A percentile compares a stretch with the other conserved stretches of the same genome.
Conservation (phyloP, 169 alveolate genomes). For the Babesia gibsoni region DNA sequence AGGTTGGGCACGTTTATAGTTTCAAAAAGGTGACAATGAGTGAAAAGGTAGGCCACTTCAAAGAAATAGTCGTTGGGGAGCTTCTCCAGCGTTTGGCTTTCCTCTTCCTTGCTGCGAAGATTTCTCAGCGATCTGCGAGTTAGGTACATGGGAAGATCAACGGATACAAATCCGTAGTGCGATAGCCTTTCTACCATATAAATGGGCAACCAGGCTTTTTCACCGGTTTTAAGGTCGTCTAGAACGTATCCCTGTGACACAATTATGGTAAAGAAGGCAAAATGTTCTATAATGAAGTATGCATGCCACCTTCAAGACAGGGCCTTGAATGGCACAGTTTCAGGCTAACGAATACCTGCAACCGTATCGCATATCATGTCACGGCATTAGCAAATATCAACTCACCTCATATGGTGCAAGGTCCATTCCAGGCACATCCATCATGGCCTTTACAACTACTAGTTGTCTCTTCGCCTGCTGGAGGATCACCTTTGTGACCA, state of each 20-base stretch:
- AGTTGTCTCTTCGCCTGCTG: conserved; percentile 68
- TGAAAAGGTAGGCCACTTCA: conserved; percentile 52
- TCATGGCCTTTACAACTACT: conserved; percentile 72
- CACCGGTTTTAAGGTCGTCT: conserved; percentile 71
- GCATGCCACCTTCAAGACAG: no score
- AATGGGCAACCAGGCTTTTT: conserved; percentile 75
- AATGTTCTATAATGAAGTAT: no score
- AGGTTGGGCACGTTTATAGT: conserved; percentile 51
- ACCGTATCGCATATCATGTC: no score
- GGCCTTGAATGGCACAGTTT: no score
- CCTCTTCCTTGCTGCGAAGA: conserved; percentile 25
- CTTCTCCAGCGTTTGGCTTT: conserved; percentile 20
- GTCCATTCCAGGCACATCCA: conserved; percentile 68
- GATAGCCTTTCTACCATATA: conserved; percentile 70
- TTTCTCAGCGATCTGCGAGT: conserved; percentile 46
- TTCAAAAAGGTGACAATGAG: conserved; percentile 29
- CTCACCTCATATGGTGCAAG: conserved; percentile 59
- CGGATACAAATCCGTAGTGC: conserved; percentile 69
- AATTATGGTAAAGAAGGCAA: background rate
- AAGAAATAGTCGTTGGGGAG: conserved; percentile 60
- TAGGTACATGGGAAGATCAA: conserved; percentile 70
- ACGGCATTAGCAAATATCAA: no score
- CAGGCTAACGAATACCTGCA: no score
- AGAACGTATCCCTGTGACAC: conserved; percentile 61
- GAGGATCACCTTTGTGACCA: conserved; percentile 28